Evolutionary conservation across 1,284 basidiomycete genomes (phyloP).

Genomic region (Cerioporus squamosus): DNA sequence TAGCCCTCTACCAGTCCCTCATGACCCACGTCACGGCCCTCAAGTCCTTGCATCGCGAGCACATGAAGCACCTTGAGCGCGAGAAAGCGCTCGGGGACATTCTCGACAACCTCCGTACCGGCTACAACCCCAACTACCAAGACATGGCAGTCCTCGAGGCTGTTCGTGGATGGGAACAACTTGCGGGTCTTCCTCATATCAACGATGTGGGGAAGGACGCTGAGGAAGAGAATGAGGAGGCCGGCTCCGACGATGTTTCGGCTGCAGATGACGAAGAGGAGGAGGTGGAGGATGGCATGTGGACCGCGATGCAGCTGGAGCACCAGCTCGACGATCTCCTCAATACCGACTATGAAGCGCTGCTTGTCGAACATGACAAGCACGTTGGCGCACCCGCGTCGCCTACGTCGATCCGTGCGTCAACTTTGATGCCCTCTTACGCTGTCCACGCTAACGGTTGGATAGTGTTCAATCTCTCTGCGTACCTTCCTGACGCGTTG

Average conservation of each 20-base stretch:
- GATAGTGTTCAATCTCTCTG: conserved; percentile 79
- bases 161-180: conserved; percentile 90
- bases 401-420: conserved; percentile 55
- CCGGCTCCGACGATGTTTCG: conserved; percentile 26
- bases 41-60: conserved; percentile 73
- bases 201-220: conserved; percentile 56
- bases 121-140: conserved; percentile 98
- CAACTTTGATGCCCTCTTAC: neutral
- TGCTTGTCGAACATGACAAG: conserved; percentile 79
- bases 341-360: conserved; percentile 70
- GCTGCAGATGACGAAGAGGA: conserved; percentile 39
- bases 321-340: conserved; percentile 71
- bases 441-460: neutral
- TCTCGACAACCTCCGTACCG: conserved; percentile 77
- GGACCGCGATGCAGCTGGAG: conserved; percentile 58
- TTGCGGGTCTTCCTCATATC: conserved; percentile 73
- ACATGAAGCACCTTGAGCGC: conserved; percentile 75
- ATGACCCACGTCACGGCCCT: conserved; percentile 77
- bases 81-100: conserved; percentile 85
- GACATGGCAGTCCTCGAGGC: conserved; percentile 99
- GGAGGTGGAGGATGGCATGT: conserved; percentile 52
- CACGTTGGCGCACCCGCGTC: conserved; percentile 50
- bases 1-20: conserved; percentile 83
- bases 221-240: conserved; percentile 29
- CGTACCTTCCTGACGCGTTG: conserved; percentile 87